A percentile compares a stretch with the other conserved stretches of the same genome.
Evolutionary conservation across 352 stramenopile genomes (phyloP).

Genomic region (Thraustochytrium striatum): DNA sequence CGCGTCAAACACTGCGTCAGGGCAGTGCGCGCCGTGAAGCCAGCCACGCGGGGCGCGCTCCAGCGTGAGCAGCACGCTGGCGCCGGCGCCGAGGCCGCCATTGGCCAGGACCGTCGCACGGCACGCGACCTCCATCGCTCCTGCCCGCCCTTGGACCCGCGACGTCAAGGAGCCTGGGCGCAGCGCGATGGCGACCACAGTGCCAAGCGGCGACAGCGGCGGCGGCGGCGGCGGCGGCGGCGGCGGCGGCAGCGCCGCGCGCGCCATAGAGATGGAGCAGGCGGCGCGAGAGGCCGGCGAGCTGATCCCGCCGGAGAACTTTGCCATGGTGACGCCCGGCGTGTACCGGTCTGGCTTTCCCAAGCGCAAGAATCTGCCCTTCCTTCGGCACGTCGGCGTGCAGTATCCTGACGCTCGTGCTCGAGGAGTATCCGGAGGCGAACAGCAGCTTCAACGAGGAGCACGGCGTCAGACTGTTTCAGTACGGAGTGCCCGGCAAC

Average conservation of each 20-base stretch:
- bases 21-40: background rate
- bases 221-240: no score
- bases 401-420: slow-evolving; percentile 75
- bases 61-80: background rate
- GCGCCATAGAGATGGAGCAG: background rate
- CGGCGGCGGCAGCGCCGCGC: background rate
- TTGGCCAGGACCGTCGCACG: background rate
- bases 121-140: background rate
- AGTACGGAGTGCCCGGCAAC: slow-evolving; percentile 75
- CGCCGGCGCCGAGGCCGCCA: background rate
- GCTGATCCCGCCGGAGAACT: slow-evolving; percentile 77
- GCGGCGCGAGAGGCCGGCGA: slow-evolving; percentile 63
- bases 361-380: slow-evolving; percentile 80
- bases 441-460: slow-evolving; percentile 73
- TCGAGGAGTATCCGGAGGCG: slow-evolving; percentile 75
- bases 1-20: background rate
- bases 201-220: background rate
- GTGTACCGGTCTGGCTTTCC: slow-evolving; percentile 78
- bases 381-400: slow-evolving; percentile 69
- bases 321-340: slow-evolving; percentile 76
- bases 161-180: no score
- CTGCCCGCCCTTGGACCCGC: no score
- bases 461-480: slow-evolving; percentile 70
- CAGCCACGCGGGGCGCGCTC: background rate
- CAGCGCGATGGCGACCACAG: no score